phyloP scores from a whole-genome alignment of 23 red algal genomes.

The Chondrus crispus region DNA sequence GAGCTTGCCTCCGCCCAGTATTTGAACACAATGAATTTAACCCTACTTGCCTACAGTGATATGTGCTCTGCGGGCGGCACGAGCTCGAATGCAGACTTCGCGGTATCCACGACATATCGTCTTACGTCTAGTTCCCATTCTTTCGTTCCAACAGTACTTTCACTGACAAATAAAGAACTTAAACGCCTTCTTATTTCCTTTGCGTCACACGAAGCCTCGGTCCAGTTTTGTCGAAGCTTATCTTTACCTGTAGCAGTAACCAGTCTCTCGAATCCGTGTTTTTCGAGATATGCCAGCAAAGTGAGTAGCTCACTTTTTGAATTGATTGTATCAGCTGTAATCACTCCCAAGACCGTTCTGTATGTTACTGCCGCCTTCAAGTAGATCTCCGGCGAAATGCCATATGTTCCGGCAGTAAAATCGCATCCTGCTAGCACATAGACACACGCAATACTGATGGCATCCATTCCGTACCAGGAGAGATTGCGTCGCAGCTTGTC shows the following conservation, averaged over 20 bases:
- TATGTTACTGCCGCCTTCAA: too few species aligned
- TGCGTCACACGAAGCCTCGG: too few species aligned
- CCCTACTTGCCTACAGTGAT: not conserved
- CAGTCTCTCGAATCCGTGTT: not conserved
- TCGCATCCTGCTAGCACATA: not conserved
- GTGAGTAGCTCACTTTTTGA: not conserved
- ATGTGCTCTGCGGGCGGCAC: not conserved
- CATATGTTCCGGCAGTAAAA: not conserved
- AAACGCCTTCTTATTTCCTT: too few species aligned
- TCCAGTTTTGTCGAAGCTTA: too few species aligned
- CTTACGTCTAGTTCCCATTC: slow-evolving; percentile 5
- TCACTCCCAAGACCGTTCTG: too few species aligned
- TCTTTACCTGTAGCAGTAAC: not conserved
- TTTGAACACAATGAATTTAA: not conserved
- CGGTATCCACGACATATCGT: not conserved
- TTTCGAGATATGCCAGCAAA: not conserved
- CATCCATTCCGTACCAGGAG: not conserved
- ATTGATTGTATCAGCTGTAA: not conserved
- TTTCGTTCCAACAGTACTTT: not conserved
- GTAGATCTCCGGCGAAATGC: too few species aligned
- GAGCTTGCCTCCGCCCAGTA: not conserved
- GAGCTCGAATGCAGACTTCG: not conserved
- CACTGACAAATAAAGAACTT: not conserved
- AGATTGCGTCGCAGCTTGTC: not conserved
- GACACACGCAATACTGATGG: not conserved